Evolutionary conservation across 352 stramenopile species (phyloP).

Genomic region (Saprolegnia parasitica): DNA sequence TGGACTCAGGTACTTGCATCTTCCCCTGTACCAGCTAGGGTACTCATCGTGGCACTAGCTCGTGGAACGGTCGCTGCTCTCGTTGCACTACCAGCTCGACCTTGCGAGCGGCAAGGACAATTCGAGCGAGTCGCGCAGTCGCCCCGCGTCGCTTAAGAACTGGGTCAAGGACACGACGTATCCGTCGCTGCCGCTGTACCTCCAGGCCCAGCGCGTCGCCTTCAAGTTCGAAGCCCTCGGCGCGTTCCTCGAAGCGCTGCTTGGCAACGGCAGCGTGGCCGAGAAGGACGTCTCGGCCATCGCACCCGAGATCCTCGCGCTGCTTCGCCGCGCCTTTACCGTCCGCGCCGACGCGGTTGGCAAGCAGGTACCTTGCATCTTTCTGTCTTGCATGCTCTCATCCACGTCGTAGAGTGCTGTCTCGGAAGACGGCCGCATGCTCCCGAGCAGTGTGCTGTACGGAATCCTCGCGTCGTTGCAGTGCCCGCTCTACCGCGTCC

Average conservation of each 20-base stretch:
- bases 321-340: conserved; percentile 54
- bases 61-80: conserved; percentile 19
- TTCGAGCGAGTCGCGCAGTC: conserved; percentile 8
- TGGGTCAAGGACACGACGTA: conserved; percentile 51
- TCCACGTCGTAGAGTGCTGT: conserved; percentile 39
- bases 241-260: conserved; percentile 39
- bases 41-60: neutral
- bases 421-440: conserved; percentile 67
- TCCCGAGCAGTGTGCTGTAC: conserved; percentile 70
- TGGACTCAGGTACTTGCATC: conserved; percentile 19
- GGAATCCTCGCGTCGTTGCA: conserved; percentile 59
- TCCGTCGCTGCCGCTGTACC: conserved; percentile 46
- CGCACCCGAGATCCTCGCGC: conserved; percentile 44
- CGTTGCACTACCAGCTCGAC: conserved; percentile 26
- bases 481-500: conserved; percentile 37
- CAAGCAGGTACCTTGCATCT: conserved; percentile 44
- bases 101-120: conserved; percentile 26
- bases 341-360: conserved; percentile 66
- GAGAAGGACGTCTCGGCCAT: conserved; percentile 74
- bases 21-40: neutral
- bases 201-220: conserved; percentile 46
- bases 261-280: conserved; percentile 52
- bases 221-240: conserved; percentile 41
- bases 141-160: conserved; percentile 48
- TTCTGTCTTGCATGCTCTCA: neutral